Conservation (phyloP, 2,329 filamentous ascomycete genomes). For the Rutstroemia sp. region DNA sequence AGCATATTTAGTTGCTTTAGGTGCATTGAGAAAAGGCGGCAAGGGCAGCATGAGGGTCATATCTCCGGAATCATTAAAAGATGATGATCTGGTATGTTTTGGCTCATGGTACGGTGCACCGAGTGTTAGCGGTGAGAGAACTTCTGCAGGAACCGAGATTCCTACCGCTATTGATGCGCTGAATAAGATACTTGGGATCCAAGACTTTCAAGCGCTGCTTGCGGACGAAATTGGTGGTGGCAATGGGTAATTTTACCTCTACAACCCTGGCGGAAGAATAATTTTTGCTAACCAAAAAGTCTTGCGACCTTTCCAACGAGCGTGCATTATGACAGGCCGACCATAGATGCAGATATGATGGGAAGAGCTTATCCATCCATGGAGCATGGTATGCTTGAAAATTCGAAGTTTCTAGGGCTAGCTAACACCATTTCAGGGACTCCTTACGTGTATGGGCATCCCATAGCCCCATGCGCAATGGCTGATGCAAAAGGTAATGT, state of each 20-base stretch:
- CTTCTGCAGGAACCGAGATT: constrained; percentile 34
- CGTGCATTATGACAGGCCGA: constrained; percentile 38
- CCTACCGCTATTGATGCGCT: constrained; percentile 43
- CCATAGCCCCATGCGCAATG: constrained; percentile 36
- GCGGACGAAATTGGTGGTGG: constrained; percentile 56
- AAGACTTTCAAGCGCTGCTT: constrained; percentile 47
- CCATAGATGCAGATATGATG: constrained; percentile 51
- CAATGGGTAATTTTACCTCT: constrained; percentile 43
- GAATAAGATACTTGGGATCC: constrained; percentile 35
- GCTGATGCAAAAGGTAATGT: constrained; percentile 46
- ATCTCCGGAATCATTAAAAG: constrained; percentile 40
- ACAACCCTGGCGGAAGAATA: too few species aligned
- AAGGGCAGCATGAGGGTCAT: constrained; percentile 42
- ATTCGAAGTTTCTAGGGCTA: too few species aligned
- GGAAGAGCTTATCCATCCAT: constrained; percentile 42
- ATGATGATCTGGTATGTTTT: constrained; percentile 45
- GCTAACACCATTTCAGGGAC: constrained; percentile 40
- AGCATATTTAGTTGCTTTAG: constrained; percentile 42
- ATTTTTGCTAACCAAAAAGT: constrained; percentile 38
- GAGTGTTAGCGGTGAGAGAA: constrained; percentile 35
- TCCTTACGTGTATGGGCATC: constrained; percentile 39
- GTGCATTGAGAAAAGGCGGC: constrained; percentile 41
- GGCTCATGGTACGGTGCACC: constrained; percentile 53
- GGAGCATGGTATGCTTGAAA: constrained; percentile 42
- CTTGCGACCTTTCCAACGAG: constrained; percentile 43